Percentiles rank a stretch among this genome's conserved stretches.
These are phyloP conservation scores for Pestalotiopsis sp. DNA, from an alignment of 2,329 filamentous ascomycete species.

Conservation along the genomic window DNA sequence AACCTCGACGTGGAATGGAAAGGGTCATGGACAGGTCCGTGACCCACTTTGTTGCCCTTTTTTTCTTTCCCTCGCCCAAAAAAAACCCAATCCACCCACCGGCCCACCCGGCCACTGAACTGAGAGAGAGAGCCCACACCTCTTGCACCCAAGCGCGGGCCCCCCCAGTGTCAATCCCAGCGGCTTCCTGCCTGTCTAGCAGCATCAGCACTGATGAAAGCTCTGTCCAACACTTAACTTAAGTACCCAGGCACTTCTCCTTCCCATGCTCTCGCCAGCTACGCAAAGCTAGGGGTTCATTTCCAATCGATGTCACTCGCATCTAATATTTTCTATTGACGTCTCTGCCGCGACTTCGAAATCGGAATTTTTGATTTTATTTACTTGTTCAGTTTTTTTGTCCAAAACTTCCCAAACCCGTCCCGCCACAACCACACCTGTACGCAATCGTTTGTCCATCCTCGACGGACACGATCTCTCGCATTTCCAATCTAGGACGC, in stretches of 20 bases:
- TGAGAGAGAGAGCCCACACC: not conserved
- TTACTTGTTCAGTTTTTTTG: not conserved
- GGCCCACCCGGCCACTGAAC: not conserved
- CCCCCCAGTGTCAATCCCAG: not conserved
- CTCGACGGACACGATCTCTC: not conserved
- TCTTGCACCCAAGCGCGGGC: not conserved
- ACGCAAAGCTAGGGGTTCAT: slow-evolving; percentile 1
- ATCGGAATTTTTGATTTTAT: slow-evolving; percentile 1
- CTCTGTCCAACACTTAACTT: slow-evolving; percentile 17
- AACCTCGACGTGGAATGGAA: slow-evolving; percentile 1
- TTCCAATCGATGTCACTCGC: slow-evolving; percentile 16
- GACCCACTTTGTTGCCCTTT: not conserved
- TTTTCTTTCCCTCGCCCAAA: slow-evolving; percentile 1
- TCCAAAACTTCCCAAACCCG: not conserved
- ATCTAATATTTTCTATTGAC: slow-evolving; percentile 17
- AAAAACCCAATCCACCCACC: slow-evolving; percentile 4
- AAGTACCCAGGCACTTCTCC: slow-evolving; percentile 12
- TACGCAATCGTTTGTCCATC: not conserved
- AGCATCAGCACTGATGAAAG: slow-evolving; percentile 5
- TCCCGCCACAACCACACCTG: not conserved
- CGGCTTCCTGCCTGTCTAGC: not conserved
- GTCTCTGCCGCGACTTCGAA: slow-evolving; percentile 10
- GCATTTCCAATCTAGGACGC: not conserved
- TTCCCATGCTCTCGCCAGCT: slow-evolving; percentile 3
- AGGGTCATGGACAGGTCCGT: slow-evolving; percentile 2